phyloP scores from a whole-genome alignment of 257 asterid species.

The Mitragyna speciosa region DNA sequence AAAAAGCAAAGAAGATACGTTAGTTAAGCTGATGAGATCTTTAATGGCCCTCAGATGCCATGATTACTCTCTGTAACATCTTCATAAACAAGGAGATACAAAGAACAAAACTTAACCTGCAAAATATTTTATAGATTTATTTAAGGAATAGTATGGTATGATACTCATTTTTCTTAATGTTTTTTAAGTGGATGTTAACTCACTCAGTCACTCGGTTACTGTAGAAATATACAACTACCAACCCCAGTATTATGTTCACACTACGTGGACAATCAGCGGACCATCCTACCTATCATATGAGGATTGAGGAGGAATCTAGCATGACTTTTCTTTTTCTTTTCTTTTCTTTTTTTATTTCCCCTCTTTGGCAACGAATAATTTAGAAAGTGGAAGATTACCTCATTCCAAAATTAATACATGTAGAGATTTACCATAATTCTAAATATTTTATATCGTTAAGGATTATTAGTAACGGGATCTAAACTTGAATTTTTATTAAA shows the following conservation, averaged over 20 bases:
- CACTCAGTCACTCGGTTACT: not conserved
- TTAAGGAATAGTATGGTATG: not conserved
- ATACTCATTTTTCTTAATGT: not conserved
- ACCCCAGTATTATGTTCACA: constrained; percentile 1
- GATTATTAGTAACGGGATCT: no score
- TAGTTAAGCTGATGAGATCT: constrained; percentile 16
- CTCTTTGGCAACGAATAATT: no score
- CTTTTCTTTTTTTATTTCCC: no score
- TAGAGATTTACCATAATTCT: no score
- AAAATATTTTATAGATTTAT: not conserved
- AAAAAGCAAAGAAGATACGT: constrained; percentile 19
- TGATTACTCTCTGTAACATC: not conserved
- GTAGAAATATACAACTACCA: not conserved
- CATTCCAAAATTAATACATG: no score
- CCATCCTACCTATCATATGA: not conserved
- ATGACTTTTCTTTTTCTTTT: no score
- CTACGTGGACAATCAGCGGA: not conserved
- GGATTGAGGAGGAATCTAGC: no score
- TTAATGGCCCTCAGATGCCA: not conserved
- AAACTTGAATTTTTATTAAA: no score
- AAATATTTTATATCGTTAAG: no score
- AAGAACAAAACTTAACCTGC: not conserved
- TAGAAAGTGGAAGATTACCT: no score
- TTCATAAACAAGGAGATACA: constrained; percentile 2
- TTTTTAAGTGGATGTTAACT: not conserved